Evolutionary conservation across 1,139 yeast species (phyloP).

Genomic region (Diutina ranongensis): DNA sequence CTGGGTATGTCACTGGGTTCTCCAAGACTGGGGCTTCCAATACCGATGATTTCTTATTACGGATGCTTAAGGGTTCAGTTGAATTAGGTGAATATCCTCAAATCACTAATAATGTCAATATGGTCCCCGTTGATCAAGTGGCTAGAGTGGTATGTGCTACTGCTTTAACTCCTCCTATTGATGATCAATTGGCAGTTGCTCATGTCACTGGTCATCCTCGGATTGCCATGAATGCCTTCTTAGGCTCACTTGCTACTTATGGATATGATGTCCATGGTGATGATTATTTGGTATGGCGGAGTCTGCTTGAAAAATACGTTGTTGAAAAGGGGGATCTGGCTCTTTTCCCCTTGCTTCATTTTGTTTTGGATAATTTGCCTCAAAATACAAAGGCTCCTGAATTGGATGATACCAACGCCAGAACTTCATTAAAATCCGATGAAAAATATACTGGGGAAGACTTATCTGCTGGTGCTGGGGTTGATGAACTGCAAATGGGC

Average conservation of each 20-base stretch:
- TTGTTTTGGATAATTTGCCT: constrained; percentile 86
- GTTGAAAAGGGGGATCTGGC: constrained; percentile 71
- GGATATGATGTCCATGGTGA: constrained; percentile 59
- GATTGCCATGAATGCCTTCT: constrained; percentile 62
- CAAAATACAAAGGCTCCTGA: constrained; percentile 91
- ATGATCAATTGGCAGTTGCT: constrained; percentile 51
- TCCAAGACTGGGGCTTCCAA: constrained; percentile 77
- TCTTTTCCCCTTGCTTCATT: constrained; percentile 83
- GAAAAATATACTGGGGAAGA: constrained; percentile 54
- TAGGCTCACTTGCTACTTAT: constrained; percentile 50
- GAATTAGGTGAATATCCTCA: constrained; percentile 82
- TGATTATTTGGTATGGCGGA: constrained; percentile 74
- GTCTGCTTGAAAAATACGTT: constrained; percentile 63
- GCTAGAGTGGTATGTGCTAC: constrained; percentile 84
- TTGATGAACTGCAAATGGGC: constrained; percentile 54
- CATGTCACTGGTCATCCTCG: constrained; percentile 98
- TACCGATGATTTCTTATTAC: constrained; percentile 88
- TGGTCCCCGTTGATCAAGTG: constrained; percentile 98
- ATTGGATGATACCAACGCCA: constrained; percentile 77
- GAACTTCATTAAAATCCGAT: constrained; percentile 49
- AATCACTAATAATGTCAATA: constrained; percentile 77
- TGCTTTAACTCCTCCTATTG: constrained; percentile 62
- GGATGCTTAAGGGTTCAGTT: constrained; percentile 90
- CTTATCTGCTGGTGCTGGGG: constrained; percentile 59
- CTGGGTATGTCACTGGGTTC: constrained; percentile 92